These are phyloP conservation scores for Penicillium concentricum DNA, from an alignment of 2,329 filamentous ascomycete genomes.

Conservation along the genomic window DNA sequence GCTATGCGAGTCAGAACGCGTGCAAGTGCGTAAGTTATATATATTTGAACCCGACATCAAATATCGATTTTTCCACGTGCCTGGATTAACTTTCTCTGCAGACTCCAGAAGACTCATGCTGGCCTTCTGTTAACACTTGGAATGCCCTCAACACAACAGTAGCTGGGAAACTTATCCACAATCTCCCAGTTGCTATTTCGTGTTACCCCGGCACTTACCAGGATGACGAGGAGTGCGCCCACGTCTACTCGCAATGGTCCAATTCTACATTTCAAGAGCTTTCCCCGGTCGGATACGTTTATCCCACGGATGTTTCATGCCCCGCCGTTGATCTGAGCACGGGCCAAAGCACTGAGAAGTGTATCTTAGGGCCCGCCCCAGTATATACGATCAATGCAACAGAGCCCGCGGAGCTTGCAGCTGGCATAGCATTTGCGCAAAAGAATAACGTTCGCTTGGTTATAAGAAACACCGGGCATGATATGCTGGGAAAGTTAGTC, in stretches of 20 bases:
- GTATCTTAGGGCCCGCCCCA: constrained; percentile 28
- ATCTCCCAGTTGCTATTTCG: background rate
- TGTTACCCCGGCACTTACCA: background rate
- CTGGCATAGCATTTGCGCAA: background rate
- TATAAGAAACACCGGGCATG: constrained; percentile 9
- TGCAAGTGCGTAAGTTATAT: background rate
- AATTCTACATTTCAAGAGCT: background rate
- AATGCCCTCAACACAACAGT: background rate
- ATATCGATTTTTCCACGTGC: background rate
- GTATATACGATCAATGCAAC: constrained; percentile 14
- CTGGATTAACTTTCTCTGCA: background rate
- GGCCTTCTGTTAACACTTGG: background rate
- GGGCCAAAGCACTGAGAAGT: constrained; percentile 7
- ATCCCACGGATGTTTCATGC: background rate
- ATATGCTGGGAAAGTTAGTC: constrained; percentile 15
- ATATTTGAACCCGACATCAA: background rate
- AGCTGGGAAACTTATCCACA: background rate
- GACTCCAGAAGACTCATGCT: background rate
- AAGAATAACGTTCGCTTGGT: constrained; percentile 6
- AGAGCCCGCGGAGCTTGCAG: constrained; percentile 29
- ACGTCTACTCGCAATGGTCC: background rate
- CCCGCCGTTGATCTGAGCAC: background rate
- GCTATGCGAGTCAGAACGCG: background rate
- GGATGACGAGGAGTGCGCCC: background rate
- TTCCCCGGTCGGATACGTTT: background rate